phyloP scores from a whole-genome alignment of 1,284 basidiomycete species.

The Leccinum holopus region DNA sequence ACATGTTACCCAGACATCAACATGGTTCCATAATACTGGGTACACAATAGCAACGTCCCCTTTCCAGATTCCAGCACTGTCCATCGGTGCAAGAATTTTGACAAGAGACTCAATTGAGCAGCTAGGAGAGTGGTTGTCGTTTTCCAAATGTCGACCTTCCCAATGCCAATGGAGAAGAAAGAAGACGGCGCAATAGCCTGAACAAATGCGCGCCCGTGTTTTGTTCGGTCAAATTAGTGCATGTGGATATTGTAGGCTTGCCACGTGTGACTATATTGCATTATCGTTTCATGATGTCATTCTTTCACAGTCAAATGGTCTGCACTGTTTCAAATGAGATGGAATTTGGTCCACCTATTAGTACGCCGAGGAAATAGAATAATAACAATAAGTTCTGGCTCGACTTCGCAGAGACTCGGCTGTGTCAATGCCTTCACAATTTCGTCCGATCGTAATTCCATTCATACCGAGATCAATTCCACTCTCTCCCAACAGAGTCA shows the following conservation, averaged over 20 bases:
- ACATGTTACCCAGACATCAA: constrained; percentile 4
- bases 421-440: background rate
- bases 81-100: constrained; percentile 4
- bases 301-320: too few relatives aligned
- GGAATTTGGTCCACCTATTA: background rate
- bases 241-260: too few relatives aligned
- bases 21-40: constrained; percentile 7
- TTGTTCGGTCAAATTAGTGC: too few relatives aligned
- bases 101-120: background rate
- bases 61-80: background rate
- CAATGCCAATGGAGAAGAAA: background rate
- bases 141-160: background rate
- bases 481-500: background rate
- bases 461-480: background rate
- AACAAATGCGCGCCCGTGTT: too few relatives aligned
- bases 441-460: background rate
- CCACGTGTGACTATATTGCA: too few relatives aligned
- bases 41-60: background rate
- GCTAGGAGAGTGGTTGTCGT: background rate
- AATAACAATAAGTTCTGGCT: too few relatives aligned
- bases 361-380: background rate
- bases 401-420: too few relatives aligned
- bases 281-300: too few relatives aligned
- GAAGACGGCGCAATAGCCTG: background rate
- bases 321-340: too few relatives aligned